Percentiles rank a stretch among this genome's conserved stretches.
phyloP scores from a whole-genome alignment of 495 filamentous ascomycete genomes.

The Darksidea phi region DNA sequence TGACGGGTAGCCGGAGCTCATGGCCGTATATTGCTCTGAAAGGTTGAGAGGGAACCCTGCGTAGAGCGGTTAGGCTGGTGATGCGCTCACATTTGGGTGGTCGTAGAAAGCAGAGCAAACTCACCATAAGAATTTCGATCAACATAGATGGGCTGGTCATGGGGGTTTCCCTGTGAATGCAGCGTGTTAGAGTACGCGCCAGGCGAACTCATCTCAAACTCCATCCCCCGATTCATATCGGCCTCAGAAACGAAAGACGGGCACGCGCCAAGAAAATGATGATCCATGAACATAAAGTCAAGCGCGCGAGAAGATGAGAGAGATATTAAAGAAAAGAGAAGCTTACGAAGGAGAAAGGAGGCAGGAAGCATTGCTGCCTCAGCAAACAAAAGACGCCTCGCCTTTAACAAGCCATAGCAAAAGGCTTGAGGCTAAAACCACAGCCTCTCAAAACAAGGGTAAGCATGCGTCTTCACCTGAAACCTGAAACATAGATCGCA shows the following conservation, averaged over 20 bases:
- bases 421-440: not conserved
- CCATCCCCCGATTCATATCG: not conserved
- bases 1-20: not conserved
- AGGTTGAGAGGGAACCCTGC: not conserved
- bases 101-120: not conserved
- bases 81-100: not conserved
- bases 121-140: not conserved
- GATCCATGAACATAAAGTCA: not conserved
- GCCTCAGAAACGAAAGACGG: not conserved
- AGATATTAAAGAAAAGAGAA: too few relatives aligned
- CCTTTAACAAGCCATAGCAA: not conserved
- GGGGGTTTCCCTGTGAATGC: not conserved
- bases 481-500: constrained; percentile 18
- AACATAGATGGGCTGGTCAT: not conserved
- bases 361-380: too few relatives aligned
- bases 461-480: constrained; percentile 24
- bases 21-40: not conserved
- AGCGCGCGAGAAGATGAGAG: too few relatives aligned
- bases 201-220: not conserved
- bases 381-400: too few relatives aligned
- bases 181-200: not conserved
- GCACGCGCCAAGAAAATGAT: not conserved
- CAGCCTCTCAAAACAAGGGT: constrained; percentile 6
- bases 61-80: not conserved
- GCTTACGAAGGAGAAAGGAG: too few relatives aligned